Conservation (phyloP, 345 rosid genomes). For the Sisymbrium irio region DNA sequence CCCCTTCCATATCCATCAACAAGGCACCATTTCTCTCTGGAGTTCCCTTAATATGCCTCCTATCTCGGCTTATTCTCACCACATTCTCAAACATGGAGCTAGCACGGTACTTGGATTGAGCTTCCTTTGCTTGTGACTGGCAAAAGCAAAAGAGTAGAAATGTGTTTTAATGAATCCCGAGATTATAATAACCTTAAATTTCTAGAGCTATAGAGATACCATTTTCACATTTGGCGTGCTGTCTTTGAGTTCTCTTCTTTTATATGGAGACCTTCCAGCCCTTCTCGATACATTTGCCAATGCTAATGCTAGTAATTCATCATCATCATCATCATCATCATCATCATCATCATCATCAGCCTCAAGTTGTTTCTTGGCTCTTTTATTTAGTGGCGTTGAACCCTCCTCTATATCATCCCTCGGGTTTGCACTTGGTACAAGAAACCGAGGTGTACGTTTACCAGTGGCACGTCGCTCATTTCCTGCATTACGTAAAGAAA, state of each 20-base stretch:
- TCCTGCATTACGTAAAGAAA: constrained; percentile 41
- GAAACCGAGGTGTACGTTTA: constrained; percentile 94
- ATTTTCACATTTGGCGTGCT: constrained; percentile 48
- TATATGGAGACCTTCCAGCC: constrained; percentile 9
- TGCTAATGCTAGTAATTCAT: constrained; percentile 28
- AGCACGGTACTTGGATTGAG: constrained; percentile 39
- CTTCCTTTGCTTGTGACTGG: constrained; percentile 47
- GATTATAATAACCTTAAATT: not conserved
- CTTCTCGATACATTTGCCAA: constrained; percentile 24
- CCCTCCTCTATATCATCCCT: constrained; percentile 47
- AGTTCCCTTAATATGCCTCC: constrained; percentile 36
- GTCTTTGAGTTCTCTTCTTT: constrained; percentile 7
- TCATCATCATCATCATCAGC: constrained; percentile 41
- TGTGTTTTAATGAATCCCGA: not conserved
- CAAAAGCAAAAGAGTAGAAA: constrained; percentile 18
- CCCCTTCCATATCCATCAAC: constrained; percentile 54
- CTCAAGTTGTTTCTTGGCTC: constrained; percentile 49
- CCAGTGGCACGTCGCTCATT: constrained; percentile 66
- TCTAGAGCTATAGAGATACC: constrained; percentile 44
- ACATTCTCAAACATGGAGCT: constrained; percentile 42
- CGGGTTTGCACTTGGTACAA: constrained; percentile 44
- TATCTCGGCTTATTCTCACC: constrained; percentile 42
- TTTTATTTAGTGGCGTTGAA: constrained; percentile 40
- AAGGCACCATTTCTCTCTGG: constrained; percentile 43
- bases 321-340: constrained; percentile 38